Conservation (phyloP, 1,139 yeast genomes). For the Yamadazyma spencermartinsiae region DNA sequence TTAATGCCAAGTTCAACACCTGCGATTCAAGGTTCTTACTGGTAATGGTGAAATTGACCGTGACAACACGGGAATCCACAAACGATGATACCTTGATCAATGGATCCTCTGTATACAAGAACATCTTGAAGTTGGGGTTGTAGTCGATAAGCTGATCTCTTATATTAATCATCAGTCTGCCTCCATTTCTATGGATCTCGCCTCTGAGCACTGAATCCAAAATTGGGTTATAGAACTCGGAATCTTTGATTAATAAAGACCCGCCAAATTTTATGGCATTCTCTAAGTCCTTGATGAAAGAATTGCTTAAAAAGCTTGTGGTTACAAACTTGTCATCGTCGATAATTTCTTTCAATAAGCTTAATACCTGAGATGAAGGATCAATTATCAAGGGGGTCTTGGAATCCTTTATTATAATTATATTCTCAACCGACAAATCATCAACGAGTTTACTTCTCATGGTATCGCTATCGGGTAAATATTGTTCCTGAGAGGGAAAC, state of each 20-base stretch:
- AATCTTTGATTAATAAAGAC: conserved; percentile 67
- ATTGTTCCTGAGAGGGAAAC: conserved; percentile 8
- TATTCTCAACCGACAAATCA: conserved; percentile 63
- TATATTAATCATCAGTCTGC: conserved; percentile 60
- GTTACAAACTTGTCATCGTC: conserved; percentile 43
- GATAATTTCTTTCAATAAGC: conserved; percentile 35
- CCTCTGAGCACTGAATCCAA: conserved; percentile 59
- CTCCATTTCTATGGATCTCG: conserved; percentile 69
- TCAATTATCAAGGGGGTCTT: conserved; percentile 64
- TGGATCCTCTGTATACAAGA: conserved; percentile 63
- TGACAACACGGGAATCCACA: conserved; percentile 58
- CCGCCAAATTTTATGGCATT: conserved; percentile 87
- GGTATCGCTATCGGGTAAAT: not conserved
- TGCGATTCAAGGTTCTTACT: conserved; percentile 64
- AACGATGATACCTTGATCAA: conserved; percentile 50
- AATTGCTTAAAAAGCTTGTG: conserved; percentile 74
- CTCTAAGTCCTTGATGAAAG: conserved; percentile 69
- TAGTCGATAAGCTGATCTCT: conserved; percentile 69
- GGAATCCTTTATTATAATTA: conserved; percentile 48
- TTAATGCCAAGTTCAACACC: conserved; percentile 58
- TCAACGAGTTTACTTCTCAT: conserved; percentile 56
- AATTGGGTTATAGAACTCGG: conserved; percentile 78
- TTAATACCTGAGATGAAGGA: conserved; percentile 57
- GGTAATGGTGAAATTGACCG: conserved; percentile 74
- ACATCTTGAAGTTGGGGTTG: conserved; percentile 62